Evolutionary conservation across 306 rosid species (phyloP), one percentile per base, ranked within the genome.

Genomic region (Vigna unguiculata): DNA sequence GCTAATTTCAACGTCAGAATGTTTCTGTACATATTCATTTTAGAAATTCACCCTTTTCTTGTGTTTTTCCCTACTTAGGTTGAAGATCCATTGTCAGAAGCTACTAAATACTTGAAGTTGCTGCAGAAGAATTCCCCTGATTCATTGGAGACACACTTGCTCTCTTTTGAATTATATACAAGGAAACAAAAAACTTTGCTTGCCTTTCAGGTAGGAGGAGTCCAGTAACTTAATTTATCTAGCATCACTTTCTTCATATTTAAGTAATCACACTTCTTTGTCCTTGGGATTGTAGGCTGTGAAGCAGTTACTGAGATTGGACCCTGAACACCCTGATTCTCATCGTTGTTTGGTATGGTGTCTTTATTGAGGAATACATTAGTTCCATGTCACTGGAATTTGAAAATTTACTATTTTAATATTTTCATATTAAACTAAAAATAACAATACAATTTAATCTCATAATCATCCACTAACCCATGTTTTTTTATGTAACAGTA

Each of bases 311-410:
- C 83, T 96, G 69, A 87, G 98, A 81, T 83, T 96, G 96, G 85
- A 92, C 62, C 85, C 90, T 6, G 97, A 96, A 63, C 97, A 96
- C 85, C 99, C 98, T 76, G 98, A 92, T 81, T 88, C 98, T 22
- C 97, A 92, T 77, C 82, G 98, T 70, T 91, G 96, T 81, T 83
- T 96, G 96, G 99, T 96, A 88, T 75, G 90, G 16, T 69, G 15
- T 73, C 69, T 28, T 38, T 34, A 54, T 24, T 74, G n/a, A 17
- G 63, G 54, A 55, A 17, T 9, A 47, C 68, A 38, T 21, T 41
- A 62, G 34, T 49, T 84, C 76, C 64, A 58, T 58, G 59, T 78
- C 43, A 47, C 53, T 55, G 63, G 46, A 71, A 49, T 61, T 68
- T 22, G 36, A 17, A 41, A 82, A 62, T 58, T 49, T 24, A 15